Percentiles rank a stretch among this genome's conserved stretches.
Conservation (phyloP, 305 asterid genomes). For the Fraxinus paxiana region DNA sequence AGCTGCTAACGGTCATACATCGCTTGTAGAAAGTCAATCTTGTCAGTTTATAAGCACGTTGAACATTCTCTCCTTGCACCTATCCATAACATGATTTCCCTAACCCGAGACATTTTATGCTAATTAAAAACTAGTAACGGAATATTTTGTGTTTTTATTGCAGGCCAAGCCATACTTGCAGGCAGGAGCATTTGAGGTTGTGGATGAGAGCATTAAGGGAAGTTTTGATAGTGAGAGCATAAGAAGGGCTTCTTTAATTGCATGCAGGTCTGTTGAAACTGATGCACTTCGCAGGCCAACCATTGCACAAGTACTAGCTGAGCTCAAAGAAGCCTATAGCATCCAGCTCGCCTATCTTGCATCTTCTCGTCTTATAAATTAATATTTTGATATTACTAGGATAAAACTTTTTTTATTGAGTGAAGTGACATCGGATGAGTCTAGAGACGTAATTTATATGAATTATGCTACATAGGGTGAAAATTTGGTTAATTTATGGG, state of each 20-base stretch:
- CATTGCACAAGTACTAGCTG: conserved; percentile 63
- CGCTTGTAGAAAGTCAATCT: neutral
- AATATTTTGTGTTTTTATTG: conserved; percentile 16
- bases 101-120: neutral
- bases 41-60: neutral
- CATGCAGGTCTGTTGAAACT: conserved; percentile 83
- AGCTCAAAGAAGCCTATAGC: conserved; percentile 72
- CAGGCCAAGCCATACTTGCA: conserved; percentile 98
- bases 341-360: conserved; percentile 76
- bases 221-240: conserved; percentile 77
- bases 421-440: neutral
- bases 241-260: conserved; percentile 71
- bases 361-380: conserved; percentile 43
- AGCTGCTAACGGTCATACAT: neutral
- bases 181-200: conserved; percentile 90
- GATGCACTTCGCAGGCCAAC: conserved; percentile 75
- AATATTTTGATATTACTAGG: neutral
- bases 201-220: conserved; percentile 76
- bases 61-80: neutral
- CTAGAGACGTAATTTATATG: neutral
- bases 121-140: neutral
- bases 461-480: neutral
- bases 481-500: conserved; percentile 18
- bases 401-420: neutral
- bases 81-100: neutral